Conservation (phyloP, 441 rosid genomes). For the Cnidoscolus chayamansa region DNA sequence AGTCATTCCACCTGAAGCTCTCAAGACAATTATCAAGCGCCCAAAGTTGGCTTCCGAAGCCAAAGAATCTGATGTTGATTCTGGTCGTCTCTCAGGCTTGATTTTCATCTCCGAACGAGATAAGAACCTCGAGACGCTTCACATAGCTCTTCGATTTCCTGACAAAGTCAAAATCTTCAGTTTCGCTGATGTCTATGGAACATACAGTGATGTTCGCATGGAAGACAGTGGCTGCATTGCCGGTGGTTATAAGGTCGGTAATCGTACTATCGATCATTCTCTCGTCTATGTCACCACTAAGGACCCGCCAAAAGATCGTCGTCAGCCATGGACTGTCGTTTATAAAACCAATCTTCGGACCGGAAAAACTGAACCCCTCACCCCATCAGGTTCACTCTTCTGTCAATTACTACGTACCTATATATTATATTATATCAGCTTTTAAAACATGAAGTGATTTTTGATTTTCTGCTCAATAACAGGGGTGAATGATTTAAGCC, state of each 20-base stretch:
- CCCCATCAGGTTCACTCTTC: not conserved
- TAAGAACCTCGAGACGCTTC: slow-evolving; percentile 4
- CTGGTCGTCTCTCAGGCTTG: not conserved
- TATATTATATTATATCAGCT: too few species aligned
- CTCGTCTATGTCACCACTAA: too few species aligned
- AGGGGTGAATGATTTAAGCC: slow-evolving; percentile 5
- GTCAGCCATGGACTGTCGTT: slow-evolving; percentile 9
- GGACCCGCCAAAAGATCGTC: not conserved
- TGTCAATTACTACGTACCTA: not conserved
- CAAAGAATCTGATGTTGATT: not conserved
- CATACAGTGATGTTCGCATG: too few species aligned
- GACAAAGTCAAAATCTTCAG: slow-evolving; percentile 9
- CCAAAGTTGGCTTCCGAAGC: slow-evolving; percentile 6
- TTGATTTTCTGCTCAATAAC: not conserved
- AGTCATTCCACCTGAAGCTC: slow-evolving; percentile 1
- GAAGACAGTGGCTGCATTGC: too few species aligned
- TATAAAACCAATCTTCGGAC: slow-evolving; percentile 10
- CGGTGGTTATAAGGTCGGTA: too few species aligned
- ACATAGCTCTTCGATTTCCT: not conserved
- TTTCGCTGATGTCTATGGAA: not conserved
- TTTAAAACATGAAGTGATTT: too few species aligned
- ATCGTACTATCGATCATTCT: too few species aligned
- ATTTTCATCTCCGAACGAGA: slow-evolving; percentile 1
- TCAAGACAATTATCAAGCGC: slow-evolving; percentile 10
- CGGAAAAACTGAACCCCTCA: slow-evolving; percentile 1